Conservation (phyloP, 345 rosid genomes). For the Anacardium occidentale region DNA sequence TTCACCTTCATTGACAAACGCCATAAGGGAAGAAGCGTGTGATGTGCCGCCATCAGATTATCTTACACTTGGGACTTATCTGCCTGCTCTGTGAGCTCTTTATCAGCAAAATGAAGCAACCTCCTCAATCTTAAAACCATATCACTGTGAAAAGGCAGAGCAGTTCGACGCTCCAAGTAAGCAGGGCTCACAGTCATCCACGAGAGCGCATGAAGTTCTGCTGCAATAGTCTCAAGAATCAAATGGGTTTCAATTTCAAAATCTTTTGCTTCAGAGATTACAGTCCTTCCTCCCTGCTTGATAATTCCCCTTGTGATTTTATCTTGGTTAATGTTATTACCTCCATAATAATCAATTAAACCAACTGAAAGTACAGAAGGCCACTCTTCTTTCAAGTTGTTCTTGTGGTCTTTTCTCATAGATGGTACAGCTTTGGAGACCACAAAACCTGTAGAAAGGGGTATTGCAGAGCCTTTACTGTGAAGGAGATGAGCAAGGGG, state of each 20-base stretch:
- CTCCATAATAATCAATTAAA: conserved; percentile 87
- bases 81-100: conserved; percentile 54
- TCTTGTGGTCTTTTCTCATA: conserved; percentile 69
- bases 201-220: conserved; percentile 96
- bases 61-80: conserved; percentile 38
- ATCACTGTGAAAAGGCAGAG: conserved; percentile 92
- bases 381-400: conserved; percentile 84
- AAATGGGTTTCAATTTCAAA: conserved; percentile 73
- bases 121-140: conserved; percentile 94
- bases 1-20: neutral
- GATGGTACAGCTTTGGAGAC: conserved; percentile 90
- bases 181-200: conserved; percentile 98
- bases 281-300: conserved; percentile 63
- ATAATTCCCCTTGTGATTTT: conserved; percentile 44
- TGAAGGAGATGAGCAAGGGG: conserved; percentile 99
- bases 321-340: conserved; percentile 48
- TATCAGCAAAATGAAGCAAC: conserved; percentile 96
- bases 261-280: conserved; percentile 61
- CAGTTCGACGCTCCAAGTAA: conserved; percentile 76
- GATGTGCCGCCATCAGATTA: neutral
- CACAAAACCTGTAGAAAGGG: conserved; percentile 87
- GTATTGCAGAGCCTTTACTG: conserved; percentile 87
- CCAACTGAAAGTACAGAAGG: conserved; percentile 85
- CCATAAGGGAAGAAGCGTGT: neutral
- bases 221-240: conserved; percentile 76